Percentiles rank a stretch among this genome's conserved stretches.
phyloP scores from a whole-genome alignment of 228 moss, liverwort and hornwort species.

The Sphagnum fallax region DNA sequence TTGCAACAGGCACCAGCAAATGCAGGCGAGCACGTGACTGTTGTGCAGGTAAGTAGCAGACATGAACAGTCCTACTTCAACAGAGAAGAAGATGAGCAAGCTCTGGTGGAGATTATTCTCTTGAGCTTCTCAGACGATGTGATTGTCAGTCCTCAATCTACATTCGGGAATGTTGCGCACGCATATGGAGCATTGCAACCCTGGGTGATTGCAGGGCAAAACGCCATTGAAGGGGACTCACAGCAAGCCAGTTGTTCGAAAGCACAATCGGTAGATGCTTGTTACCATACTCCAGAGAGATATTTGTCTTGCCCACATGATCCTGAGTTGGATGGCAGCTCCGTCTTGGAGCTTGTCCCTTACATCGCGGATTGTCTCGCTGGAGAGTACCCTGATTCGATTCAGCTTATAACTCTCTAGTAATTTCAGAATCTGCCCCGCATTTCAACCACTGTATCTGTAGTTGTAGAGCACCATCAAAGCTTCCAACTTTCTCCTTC shows the following conservation, averaged over 20 bases:
- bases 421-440: too few species aligned
- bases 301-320: conserved; percentile 29
- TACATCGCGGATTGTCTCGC: conserved; percentile 32
- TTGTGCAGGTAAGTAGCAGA: conserved; percentile 27
- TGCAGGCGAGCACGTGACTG: conserved; percentile 9
- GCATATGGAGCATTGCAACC: conserved; percentile 35
- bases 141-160: conserved; percentile 28
- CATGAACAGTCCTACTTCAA: conserved; percentile 2
- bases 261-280: conserved; percentile 39
- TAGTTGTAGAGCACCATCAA: too few species aligned
- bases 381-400: conserved; percentile 19
- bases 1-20: conserved; percentile 4
- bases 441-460: too few species aligned
- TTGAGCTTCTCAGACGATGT: conserved; percentile 31
- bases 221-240: conserved; percentile 5
- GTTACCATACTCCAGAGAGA: conserved; percentile 18
- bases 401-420: conserved; percentile 34
- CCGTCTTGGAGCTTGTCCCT: conserved; percentile 12
- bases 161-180: conserved; percentile 32
- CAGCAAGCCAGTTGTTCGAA: conserved; percentile 23
- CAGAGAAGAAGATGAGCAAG: conserved; percentile 26
- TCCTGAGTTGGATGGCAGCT: conserved; percentile 21
- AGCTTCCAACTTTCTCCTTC: too few species aligned
- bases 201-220: conserved; percentile 33
- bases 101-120: conserved; percentile 27